These are phyloP conservation scores for Tephrocybe rancida DNA, from an alignment of 768 basidiomycete genomes.

Conservation along the genomic window DNA sequence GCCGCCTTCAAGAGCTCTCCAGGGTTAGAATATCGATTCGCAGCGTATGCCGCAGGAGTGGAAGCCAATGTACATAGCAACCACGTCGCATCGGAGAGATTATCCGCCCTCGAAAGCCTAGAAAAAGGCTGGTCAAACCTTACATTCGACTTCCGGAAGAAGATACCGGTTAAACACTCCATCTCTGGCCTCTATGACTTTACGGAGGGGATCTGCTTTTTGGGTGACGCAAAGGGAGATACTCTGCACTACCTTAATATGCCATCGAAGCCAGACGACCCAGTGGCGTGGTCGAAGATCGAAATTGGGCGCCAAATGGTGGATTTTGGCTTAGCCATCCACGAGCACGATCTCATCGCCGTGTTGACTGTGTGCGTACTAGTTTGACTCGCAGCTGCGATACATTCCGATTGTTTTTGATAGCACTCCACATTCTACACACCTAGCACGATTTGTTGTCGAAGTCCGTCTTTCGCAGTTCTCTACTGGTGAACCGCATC, in stretches of 20 bases:
- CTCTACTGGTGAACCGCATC: slow-evolving; percentile 9
- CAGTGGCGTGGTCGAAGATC: slow-evolving; percentile 29
- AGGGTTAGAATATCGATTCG: slow-evolving; percentile 32
- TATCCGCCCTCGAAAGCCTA: slow-evolving; percentile 22
- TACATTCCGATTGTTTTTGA: not conserved
- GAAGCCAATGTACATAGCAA: slow-evolving; percentile 27
- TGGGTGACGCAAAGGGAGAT: slow-evolving; percentile 28
- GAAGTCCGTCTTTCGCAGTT: slow-evolving; percentile 1
- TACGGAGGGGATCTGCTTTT: slow-evolving; percentile 38
- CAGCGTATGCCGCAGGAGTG: slow-evolving; percentile 24
- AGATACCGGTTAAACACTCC: slow-evolving; percentile 26
- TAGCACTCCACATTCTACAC: not conserved
- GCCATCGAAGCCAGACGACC: slow-evolving; percentile 28
- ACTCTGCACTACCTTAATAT: slow-evolving; percentile 35
- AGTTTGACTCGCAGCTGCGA: not conserved
- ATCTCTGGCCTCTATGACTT: slow-evolving; percentile 44
- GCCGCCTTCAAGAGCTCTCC: slow-evolving; percentile 26
- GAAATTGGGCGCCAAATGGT: slow-evolving; percentile 29
- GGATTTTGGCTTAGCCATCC: slow-evolving; percentile 42
- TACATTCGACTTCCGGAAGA: slow-evolving; percentile 23
- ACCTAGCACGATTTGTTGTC: not conserved
- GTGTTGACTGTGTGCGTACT: slow-evolving; percentile 2
- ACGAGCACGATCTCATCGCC: slow-evolving; percentile 45
- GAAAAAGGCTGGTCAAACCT: slow-evolving; percentile 34
- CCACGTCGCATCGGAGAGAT: slow-evolving; percentile 19